Conservation (phyloP, 257 asterid species). For the Thymus mandschuricus region DNA sequence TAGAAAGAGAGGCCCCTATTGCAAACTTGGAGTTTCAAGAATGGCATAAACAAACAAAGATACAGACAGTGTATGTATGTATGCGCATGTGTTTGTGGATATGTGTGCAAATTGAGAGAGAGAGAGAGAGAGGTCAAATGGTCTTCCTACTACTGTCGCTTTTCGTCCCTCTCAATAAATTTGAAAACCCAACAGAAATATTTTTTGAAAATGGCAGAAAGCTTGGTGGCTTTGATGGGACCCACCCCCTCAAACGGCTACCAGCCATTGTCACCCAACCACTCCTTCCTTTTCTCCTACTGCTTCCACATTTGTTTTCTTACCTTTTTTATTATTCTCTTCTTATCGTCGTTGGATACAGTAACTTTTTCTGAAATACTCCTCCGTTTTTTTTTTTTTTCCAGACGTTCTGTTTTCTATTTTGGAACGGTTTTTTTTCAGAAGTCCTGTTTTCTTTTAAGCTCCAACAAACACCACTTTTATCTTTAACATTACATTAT, state of each 20-base stretch:
- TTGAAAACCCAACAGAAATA: slow-evolving; percentile 43
- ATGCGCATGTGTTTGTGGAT: slow-evolving; percentile 39
- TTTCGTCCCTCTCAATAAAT: slow-evolving; percentile 65
- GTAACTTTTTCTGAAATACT: too few relatives aligned
- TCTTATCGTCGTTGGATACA: too few relatives aligned
- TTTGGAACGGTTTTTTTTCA: too few relatives aligned
- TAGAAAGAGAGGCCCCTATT: slow-evolving; percentile 54
- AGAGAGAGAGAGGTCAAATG: slow-evolving; percentile 41
- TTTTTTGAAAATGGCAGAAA: slow-evolving; percentile 37
- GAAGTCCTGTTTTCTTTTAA: too few relatives aligned
- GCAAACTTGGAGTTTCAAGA: slow-evolving; percentile 60
- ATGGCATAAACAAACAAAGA: slow-evolving; percentile 46
- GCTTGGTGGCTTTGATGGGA: slow-evolving; percentile 42
- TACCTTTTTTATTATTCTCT: too few relatives aligned
- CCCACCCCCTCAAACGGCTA: slow-evolving; percentile 67
- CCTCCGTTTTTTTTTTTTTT: too few relatives aligned
- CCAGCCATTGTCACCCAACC: too few relatives aligned
- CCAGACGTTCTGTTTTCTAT: too few relatives aligned
- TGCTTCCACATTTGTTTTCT: too few relatives aligned
- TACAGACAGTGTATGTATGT: slow-evolving; percentile 34
- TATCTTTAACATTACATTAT: too few relatives aligned
- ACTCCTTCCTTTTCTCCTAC: too few relatives aligned
- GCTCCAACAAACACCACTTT: too few relatives aligned
- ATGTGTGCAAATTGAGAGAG: slow-evolving; percentile 29
- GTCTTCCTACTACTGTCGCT: slow-evolving; percentile 13